phyloP scores from a whole-genome alignment of 176 grass and related monocot genomes.

The Phragmites australis region DNA sequence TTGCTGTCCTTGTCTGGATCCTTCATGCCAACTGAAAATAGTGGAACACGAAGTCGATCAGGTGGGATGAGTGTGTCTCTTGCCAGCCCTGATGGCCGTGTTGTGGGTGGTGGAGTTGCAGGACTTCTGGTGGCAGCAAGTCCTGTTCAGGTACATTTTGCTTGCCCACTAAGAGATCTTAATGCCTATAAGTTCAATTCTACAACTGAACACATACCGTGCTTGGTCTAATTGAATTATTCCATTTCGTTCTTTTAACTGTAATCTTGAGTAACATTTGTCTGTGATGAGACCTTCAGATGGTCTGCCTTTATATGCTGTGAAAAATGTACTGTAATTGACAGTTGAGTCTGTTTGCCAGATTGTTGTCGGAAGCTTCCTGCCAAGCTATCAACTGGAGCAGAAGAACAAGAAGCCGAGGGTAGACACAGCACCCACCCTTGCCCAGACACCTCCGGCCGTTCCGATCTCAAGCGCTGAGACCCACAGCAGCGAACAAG shows the following conservation, averaged over 20 bases:
- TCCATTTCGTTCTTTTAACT: not conserved
- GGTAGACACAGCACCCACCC: slow-evolving; percentile 6
- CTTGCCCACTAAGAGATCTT: not conserved
- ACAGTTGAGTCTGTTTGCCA: slow-evolving; percentile 28
- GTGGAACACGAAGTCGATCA: slow-evolving; percentile 67
- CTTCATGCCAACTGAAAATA: slow-evolving; percentile 87
- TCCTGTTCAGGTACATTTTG: slow-evolving; percentile 67
- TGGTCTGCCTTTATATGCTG: not conserved
- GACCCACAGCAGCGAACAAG: slow-evolving; percentile 43
- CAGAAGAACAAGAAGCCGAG: slow-evolving; percentile 75
- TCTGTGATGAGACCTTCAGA: not conserved
- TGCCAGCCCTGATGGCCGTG: slow-evolving; percentile 79
- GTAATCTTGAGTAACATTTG: not conserved
- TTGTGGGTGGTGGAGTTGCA: slow-evolving; percentile 81
- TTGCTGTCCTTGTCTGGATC: slow-evolving; percentile 91
- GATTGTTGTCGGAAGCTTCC: slow-evolving; percentile 89
- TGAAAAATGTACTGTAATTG: slow-evolving; percentile 1
- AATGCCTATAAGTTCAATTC: not conserved
- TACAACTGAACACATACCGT: not conserved
- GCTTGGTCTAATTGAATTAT: not conserved
- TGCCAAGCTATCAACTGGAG: slow-evolving; percentile 75
- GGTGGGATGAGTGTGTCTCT: slow-evolving; percentile 96
- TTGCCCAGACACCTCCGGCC: slow-evolving; percentile 40
- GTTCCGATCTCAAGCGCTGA: slow-evolving; percentile 54
- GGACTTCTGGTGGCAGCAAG: slow-evolving; percentile 85